phyloP scores from a whole-genome alignment of 345 rosid genomes.

The Hevea brasiliensis region DNA sequence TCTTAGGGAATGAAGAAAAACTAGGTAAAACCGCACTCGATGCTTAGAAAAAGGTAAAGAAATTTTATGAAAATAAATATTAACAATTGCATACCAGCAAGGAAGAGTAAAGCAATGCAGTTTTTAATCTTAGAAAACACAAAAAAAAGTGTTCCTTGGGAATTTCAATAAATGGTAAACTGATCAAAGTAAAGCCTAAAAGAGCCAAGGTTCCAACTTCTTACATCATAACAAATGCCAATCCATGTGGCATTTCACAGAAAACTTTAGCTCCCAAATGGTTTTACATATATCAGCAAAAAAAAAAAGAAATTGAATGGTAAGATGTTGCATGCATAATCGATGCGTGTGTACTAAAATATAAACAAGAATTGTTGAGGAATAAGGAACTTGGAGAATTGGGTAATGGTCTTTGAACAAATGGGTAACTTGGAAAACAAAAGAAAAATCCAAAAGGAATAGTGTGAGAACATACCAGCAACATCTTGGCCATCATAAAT shows the following conservation, averaged over 20 bases:
- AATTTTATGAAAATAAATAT: background rate
- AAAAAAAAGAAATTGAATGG: background rate
- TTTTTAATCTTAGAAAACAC: background rate
- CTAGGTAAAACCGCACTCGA: background rate
- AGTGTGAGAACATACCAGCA: conserved; percentile 25
- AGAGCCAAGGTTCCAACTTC: conserved; percentile 12
- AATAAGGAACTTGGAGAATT: background rate
- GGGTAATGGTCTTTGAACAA: background rate
- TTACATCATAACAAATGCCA: background rate
- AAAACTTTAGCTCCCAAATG: conserved; percentile 8
- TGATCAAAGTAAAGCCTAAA: background rate
- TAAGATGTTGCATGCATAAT: background rate
- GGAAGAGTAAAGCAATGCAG: background rate
- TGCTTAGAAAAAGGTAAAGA: background rate
- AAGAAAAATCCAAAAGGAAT: background rate
- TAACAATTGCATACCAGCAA: background rate
- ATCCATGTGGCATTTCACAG: background rate
- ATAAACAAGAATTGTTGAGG: background rate
- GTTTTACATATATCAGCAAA: background rate
- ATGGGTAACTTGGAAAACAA: background rate
- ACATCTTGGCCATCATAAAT: conserved; percentile 39
- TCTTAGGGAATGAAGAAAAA: background rate
- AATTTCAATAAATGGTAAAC: background rate
- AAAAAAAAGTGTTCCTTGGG: background rate
- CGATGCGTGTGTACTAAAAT: background rate